Evolutionary conservation across 345 rosid species (phyloP), one percentile per base, ranked within the genome.

Genomic region (Passiflora organensis): DNA sequence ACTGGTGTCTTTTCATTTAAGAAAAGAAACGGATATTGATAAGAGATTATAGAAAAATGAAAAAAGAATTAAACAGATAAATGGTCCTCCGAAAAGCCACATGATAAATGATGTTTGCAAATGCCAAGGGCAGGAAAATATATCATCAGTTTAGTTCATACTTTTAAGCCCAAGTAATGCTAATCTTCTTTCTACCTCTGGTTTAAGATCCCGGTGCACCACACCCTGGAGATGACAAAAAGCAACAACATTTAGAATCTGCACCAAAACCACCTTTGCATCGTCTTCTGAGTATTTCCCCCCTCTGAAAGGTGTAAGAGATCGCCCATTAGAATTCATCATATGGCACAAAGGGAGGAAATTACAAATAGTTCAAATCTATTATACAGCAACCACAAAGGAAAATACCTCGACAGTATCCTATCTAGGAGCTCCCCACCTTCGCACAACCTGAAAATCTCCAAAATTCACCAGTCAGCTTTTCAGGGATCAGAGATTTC

Each of bases 341-440:
- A 24, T 18, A 10, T 22, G 43, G 34, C 14, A 17, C 0, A 13
- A 13, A 34, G 17, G 19, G 45, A 21, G 10, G n/a, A 18, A 43
- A 37, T 2, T 55, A 23, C 18, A 43, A 43, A 21, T 34, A 16
- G 32, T 24, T 25, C 53, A 37, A 32, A 47, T n/a, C 59, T 51
- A 38, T 2, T 16, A 39, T 10, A 37, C 1, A 49, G 10, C 46
- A 13, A 65, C 32, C 25, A 51, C 43, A 14, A 49, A 25, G 53
- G 49, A 1, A 28, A 60, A 23, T 64, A 93, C 99, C 99, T 93
- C 15, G 99, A 78, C 67, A 93, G 96, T 71, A 93, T 89, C 72
- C 94, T 89, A 76, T 93, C 96, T 46, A 93, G 66, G 49, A 93
- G 96, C 77, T 93, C 99, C 49, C 99, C 99, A 63, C 99, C 99